Conservation (phyloP, 2,329 filamentous ascomycete species). For the Lizonia empirigonia region DNA sequence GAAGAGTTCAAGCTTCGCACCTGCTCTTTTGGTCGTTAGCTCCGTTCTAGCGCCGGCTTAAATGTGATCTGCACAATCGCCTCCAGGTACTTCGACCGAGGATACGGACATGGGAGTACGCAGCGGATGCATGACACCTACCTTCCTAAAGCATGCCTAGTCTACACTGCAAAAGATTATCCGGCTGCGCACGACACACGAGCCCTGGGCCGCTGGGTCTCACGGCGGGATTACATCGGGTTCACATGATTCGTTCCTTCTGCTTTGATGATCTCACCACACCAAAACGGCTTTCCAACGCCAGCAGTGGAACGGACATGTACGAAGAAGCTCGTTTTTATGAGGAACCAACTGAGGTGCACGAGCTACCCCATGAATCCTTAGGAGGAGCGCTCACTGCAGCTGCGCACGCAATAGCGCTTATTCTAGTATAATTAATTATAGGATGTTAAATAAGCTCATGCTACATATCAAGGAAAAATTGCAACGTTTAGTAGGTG, state of each 20-base stretch:
- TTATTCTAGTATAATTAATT: no score
- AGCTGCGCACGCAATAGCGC: no score
- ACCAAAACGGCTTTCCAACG: no score
- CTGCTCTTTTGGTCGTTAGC: slow-evolving; percentile 1
- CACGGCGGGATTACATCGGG: not conserved
- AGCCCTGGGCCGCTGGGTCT: slow-evolving; percentile 1
- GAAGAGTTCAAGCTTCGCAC: slow-evolving; percentile 1
- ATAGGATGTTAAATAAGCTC: no score
- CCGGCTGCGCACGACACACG: slow-evolving; percentile 6
- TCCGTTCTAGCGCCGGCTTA: not conserved
- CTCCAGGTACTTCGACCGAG: slow-evolving; percentile 15
- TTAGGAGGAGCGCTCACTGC: no score
- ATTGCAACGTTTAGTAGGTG: no score
- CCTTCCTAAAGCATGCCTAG: slow-evolving; percentile 11
- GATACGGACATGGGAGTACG: slow-evolving; percentile 7
- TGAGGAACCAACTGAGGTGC: no score
- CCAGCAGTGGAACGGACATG: no score
- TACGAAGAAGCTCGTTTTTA: no score
- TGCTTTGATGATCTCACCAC: no score
- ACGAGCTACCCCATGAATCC: no score
- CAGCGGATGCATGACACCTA: slow-evolving; percentile 5
- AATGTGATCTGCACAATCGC: not conserved
- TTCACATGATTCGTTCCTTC: not conserved
- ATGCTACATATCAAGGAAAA: no score
- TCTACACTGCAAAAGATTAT: not conserved